These are phyloP conservation scores for Yarrowia divulgata DNA, from an alignment of 805 yeast genomes.

Conservation along the genomic window DNA sequence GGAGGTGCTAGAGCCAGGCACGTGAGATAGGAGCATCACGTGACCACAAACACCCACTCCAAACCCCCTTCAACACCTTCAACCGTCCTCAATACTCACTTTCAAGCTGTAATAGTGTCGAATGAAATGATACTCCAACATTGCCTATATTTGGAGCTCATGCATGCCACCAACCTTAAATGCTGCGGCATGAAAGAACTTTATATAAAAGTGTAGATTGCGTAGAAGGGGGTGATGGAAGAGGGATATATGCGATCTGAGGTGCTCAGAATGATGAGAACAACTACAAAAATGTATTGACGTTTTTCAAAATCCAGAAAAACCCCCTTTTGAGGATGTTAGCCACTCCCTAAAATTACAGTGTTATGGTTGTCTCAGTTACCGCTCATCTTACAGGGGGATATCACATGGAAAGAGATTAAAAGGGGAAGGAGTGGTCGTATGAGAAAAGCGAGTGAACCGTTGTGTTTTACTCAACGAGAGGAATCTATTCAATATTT, in stretches of 20 bases:
- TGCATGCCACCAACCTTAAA: constrained; percentile 8
- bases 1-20: background rate
- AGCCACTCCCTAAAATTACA: background rate
- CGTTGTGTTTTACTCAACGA: background rate
- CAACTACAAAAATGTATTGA: no score
- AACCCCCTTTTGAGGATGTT: background rate
- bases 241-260: no score
- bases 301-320: background rate
- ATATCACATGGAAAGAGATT: background rate
- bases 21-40: background rate
- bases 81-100: background rate
- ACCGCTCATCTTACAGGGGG: background rate
- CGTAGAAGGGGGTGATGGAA: background rate
- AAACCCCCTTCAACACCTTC: background rate
- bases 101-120: constrained; percentile 27
- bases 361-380: constrained; percentile 2
- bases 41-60: background rate
- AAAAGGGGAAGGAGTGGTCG: background rate
- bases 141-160: constrained; percentile 11
- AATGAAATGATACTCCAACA: background rate
- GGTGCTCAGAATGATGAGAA: no score
- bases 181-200: background rate
- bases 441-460: background rate
- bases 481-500: background rate
- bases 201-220: background rate